Evolutionary conservation across 257 asterid species (phyloP), one percentile per base, ranked within the genome.

Genomic region (Solanum lycopersicoides): DNA sequence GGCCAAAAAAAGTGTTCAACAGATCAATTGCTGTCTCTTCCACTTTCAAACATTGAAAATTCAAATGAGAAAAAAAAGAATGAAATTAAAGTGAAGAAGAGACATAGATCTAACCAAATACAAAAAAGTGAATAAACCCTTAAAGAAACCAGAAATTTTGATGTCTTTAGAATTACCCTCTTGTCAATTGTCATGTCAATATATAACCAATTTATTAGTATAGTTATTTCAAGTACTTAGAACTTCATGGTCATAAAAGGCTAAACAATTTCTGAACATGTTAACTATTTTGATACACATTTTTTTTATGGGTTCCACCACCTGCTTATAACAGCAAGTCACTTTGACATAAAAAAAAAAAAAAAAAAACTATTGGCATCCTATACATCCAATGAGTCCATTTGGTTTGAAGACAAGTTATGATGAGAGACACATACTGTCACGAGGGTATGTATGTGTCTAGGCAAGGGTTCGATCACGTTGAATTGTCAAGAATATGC

Each of bases 191-290:
- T 84, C 87, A 84, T 84, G 79, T 84, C 87, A 65, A 25, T 63
- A 63, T 14, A 47, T 77, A 25, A 59, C 23, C 30, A 73, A 60
- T 30, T 83, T 63, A 18, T 42, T 37, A 37, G 35, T n/a, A n/a
- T 60, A 60, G 73, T 66, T 66, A 66, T 39, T 37, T n/a, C 12
- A 37, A 84, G 63, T 84, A 65, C 77, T 84, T 18, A 15, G 60
- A 7, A 65, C 41, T 45, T 79, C 84, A 15, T 45, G 84, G 84
- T 37, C 65, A 65, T 84, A 84, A 84, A 65, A n/a, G 79, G 53
- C 87, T 84, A 65, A 84, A 65, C 87, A 74, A 65, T 30, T 20
- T 84, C 65, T 84, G 87, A 69, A 34, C 87, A 84, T 84, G 87
- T 65, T 11, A 12, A 65, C 84, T 79, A 79, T 79, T 72, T 79